These are phyloP conservation scores for Naegleria lovaniensis DNA, from an alignment of 208 protist genomes.

Conservation along the genomic window DNA sequence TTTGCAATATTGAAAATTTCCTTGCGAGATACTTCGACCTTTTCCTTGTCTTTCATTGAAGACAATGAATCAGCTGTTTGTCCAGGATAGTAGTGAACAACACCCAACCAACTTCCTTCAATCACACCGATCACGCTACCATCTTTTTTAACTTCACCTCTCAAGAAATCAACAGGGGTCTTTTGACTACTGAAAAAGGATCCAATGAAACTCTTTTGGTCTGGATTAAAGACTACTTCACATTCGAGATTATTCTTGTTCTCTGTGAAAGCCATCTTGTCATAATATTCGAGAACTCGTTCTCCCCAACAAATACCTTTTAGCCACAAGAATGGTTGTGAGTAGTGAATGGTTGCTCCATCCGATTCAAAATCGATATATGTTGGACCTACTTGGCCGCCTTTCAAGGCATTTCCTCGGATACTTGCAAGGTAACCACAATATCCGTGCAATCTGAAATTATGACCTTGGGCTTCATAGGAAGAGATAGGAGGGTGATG, in stretches of 20 bases:
- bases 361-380: not conserved
- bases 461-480: not conserved
- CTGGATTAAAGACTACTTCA: slow-evolving; percentile 11
- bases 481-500: slow-evolving; percentile 35
- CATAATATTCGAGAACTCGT: slow-evolving; percentile 20
- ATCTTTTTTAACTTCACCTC: slow-evolving; percentile 12
- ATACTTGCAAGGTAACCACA: not conserved
- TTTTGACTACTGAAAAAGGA: not conserved
- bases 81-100: not conserved
- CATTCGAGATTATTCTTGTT: not conserved
- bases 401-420: slow-evolving; percentile 24
- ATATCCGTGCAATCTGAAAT: not conserved
- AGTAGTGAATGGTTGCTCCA: not conserved
- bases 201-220: slow-evolving; percentile 21
- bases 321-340: not conserved
- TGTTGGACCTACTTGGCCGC: not conserved
- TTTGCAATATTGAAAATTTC: not conserved
- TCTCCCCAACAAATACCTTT: not conserved
- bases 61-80: not conserved
- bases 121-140: not conserved
- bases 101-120: slow-evolving; percentile 21
- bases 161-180: not conserved
- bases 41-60: not conserved
- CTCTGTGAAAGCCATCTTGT: not conserved
- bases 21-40: not conserved